These are phyloP conservation scores for Mytilinidion resinicola DNA, from an alignment of 495 filamentous ascomycete species.

Conservation along the genomic window DNA sequence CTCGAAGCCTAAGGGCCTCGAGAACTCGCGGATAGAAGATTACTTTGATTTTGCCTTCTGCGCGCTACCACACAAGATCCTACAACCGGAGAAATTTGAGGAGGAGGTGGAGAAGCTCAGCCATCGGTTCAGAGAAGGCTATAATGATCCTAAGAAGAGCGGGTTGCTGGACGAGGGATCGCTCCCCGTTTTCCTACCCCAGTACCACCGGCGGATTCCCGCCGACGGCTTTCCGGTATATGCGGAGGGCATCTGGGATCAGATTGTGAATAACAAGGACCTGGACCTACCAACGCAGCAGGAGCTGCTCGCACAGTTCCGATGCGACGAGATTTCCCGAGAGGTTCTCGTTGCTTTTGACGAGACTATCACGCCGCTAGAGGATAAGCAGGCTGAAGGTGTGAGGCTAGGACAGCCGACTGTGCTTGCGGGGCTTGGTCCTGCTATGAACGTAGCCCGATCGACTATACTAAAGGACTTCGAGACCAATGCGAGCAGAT, in stretches of 20 bases:
- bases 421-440: constrained; percentile 71
- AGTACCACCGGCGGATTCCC: constrained; percentile 92
- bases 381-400: constrained; percentile 74
- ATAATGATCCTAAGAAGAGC: constrained; percentile 51
- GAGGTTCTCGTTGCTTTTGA: constrained; percentile 84
- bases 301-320: constrained; percentile 91
- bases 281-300: constrained; percentile 95
- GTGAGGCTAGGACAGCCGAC: constrained; percentile 61
- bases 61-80: constrained; percentile 89
- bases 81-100: constrained; percentile 89
- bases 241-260: constrained; percentile 91
- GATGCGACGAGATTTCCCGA: constrained; percentile 90
- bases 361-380: constrained; percentile 69
- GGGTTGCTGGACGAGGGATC: constrained; percentile 56
- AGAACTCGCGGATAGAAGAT: constrained; percentile 83
- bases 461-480: constrained; percentile 73
- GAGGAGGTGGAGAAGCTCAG: constrained; percentile 72
- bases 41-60: constrained; percentile 99
- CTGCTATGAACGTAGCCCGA: constrained; percentile 64
- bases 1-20: constrained; percentile 81
- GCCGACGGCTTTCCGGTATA: constrained; percentile 93
- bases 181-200: constrained; percentile 76
- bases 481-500: constrained; percentile 81
- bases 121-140: constrained; percentile 73
- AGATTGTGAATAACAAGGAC: constrained; percentile 98